Evolutionary conservation across 140 eudicot genomes (phyloP).

Genomic region (Oenanthe javanica): DNA sequence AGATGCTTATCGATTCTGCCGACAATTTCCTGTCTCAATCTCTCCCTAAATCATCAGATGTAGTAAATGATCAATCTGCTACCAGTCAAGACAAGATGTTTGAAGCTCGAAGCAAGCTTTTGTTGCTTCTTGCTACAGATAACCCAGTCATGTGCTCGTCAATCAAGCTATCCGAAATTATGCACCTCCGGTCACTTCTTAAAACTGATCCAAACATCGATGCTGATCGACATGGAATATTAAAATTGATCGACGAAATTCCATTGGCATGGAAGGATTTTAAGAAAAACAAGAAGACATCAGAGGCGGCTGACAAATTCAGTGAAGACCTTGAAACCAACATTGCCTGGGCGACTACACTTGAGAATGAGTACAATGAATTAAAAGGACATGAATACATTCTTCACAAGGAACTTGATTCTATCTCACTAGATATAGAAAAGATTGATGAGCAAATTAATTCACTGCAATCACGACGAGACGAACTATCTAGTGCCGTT

Average conservation of each 20-base stretch:
- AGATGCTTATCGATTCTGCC: constrained; percentile 11
- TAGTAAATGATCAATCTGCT: not conserved
- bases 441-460: constrained; percentile 19
- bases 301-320: constrained; percentile 15
- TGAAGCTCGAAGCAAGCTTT: constrained; percentile 14
- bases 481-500: not conserved
- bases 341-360: not conserved
- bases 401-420: constrained; percentile 7
- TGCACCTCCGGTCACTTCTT: not conserved
- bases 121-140: constrained; percentile 14
- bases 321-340: constrained; percentile 17
- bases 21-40: constrained; percentile 16
- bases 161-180: constrained; percentile 1
- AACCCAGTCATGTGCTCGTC: constrained; percentile 13
- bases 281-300: constrained; percentile 6
- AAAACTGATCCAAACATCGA: constrained; percentile 4
- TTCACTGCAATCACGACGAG: constrained; percentile 2
- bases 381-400: constrained; percentile 1
- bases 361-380: constrained; percentile 5
- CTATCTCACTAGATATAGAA: not conserved
- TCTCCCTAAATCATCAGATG: not conserved
- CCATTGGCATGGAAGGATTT: constrained; percentile 13
- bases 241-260: constrained; percentile 19
- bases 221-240: constrained; percentile 2
- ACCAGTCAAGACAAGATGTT: not conserved